Conservation (phyloP, 306 rosid genomes). For the Vicia villosa region DNA sequence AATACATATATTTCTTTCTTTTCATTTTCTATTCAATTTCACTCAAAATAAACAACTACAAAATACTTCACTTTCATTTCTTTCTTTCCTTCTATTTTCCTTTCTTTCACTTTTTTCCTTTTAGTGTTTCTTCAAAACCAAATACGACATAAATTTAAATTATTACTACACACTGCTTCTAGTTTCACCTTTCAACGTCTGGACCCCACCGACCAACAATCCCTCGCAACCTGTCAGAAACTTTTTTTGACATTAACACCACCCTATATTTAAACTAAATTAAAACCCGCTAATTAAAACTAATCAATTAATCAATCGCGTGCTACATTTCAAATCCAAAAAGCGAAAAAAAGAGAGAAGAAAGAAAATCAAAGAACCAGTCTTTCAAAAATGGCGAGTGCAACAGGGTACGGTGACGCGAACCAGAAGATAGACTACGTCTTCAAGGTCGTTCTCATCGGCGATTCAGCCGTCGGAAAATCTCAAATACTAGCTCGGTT, state of each 20-base stretch:
- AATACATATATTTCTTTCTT: no score
- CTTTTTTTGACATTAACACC: neutral
- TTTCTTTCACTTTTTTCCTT: no score
- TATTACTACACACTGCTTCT: no score
- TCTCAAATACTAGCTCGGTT: conserved; percentile 91
- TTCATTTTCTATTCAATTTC: no score
- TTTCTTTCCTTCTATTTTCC: no score
- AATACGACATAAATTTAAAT: no score
- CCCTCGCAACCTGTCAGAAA: conserved; percentile 26
- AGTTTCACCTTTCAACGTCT: neutral
- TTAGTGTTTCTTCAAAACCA: no score
- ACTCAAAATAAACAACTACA: no score
- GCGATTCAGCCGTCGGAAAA: conserved; percentile 94
- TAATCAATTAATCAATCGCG: neutral
- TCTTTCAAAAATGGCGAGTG: conserved; percentile 57
- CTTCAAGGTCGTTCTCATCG: conserved; percentile 87
- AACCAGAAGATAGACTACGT: conserved; percentile 93
- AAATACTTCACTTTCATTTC: no score
- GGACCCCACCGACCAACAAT: conserved; percentile 5
- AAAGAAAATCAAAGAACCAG: neutral
- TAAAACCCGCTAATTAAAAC: neutral
- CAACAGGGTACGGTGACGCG: conserved; percentile 68
- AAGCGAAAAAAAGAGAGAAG: no score
- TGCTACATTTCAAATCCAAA: conserved; percentile 3
- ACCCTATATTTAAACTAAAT: neutral